Conservation (phyloP, 164 flowering plant genomes). For the Cinnamomum micranthum region DNA sequence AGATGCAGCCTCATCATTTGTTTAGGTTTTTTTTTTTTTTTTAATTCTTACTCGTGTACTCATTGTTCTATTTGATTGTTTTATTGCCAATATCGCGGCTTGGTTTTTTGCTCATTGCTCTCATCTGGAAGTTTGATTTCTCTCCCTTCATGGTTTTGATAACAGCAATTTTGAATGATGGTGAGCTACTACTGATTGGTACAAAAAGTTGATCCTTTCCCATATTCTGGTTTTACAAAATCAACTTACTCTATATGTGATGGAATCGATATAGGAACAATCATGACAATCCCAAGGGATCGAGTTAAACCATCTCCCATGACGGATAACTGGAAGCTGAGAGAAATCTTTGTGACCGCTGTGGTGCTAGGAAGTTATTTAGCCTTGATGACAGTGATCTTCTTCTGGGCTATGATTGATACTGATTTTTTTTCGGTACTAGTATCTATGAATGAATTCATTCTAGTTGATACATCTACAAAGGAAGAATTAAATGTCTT, state of each 20-base stretch:
- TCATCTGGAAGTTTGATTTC: constrained; percentile 91
- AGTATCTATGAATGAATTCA: neutral
- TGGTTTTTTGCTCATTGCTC: constrained; percentile 84
- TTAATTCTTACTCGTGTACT: neutral
- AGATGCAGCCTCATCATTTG: neutral
- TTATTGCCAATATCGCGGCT: constrained; percentile 39
- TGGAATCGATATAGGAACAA: constrained; percentile 51
- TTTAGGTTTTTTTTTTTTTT: neutral
- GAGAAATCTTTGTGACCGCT: constrained; percentile 91
- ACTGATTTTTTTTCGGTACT: constrained; percentile 77
- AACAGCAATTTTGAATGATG: constrained; percentile 90
- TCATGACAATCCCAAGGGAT: constrained; percentile 97
- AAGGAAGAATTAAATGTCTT: neutral
- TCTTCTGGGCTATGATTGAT: constrained; percentile 75
- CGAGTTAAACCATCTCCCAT: constrained; percentile 90
- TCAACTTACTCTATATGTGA: too few relatives aligned
- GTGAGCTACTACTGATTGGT: constrained; percentile 27
- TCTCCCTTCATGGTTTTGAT: constrained; percentile 96
- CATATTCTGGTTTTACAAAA: neutral
- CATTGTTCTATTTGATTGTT: neutral
- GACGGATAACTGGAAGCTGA: constrained; percentile 96
- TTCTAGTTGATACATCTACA: neutral
- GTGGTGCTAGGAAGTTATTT: constrained; percentile 83
- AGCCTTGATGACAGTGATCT: constrained; percentile 84
- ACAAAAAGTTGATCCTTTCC: neutral